Percentiles rank a stretch among this genome's conserved stretches.
phyloP scores from a whole-genome alignment of 106 monocot species.

The Platanthera zijinensis region DNA sequence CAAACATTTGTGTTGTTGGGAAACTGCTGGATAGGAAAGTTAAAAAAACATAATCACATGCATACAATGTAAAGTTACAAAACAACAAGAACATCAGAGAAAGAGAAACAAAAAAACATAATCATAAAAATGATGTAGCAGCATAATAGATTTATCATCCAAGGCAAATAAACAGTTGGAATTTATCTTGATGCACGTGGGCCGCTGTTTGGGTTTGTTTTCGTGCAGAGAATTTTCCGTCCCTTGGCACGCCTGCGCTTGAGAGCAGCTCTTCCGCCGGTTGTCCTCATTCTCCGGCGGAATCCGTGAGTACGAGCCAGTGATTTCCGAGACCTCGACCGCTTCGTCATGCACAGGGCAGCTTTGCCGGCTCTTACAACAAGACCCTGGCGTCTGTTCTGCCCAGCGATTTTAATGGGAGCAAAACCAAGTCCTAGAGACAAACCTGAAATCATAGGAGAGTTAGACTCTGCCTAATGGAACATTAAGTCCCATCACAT shows the following conservation, averaged over 20 bases:
- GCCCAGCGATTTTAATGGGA: not conserved
- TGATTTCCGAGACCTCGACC: constrained; percentile 79
- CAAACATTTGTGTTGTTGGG: too few species aligned
- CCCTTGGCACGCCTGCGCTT: constrained; percentile 75
- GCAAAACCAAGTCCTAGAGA: constrained; percentile 42
- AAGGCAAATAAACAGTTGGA: too few species aligned
- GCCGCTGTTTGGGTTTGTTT: constrained; percentile 60
- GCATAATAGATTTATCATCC: too few species aligned
- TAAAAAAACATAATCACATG: too few species aligned
- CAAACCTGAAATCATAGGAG: constrained; percentile 30
- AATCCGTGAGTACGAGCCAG: constrained; percentile 93
- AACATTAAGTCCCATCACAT: too few species aligned
- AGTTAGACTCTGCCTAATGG: too few species aligned
- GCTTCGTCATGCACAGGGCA: constrained; percentile 67
- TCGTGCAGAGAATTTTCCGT: constrained; percentile 88
- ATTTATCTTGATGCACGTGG: constrained; percentile 18
- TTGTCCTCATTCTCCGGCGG: constrained; percentile 59
- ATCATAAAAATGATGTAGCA: too few species aligned
- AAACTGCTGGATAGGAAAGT: too few species aligned
- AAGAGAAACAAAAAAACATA: too few species aligned
- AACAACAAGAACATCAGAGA: too few species aligned
- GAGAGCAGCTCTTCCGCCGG: constrained; percentile 60
- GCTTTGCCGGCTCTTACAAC: constrained; percentile 65
- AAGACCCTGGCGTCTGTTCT: constrained; percentile 32
- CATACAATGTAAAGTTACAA: too few species aligned